Conservation (phyloP, 306 rosid species). For the barrel medic (Medicago truncatula) region MtrunA17r5.0-ANR NC_053045.1:3393001-3393500, state of each 20-base stretch:
- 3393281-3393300: constrained; percentile 81
- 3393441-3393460: neutral
- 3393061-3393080: neutral
- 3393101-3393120: neutral
- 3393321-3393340: constrained; percentile 16
- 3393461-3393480: neutral
- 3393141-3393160: constrained; percentile 80
- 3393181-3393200: constrained; percentile 76
- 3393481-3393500: constrained; percentile 94
- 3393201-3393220: constrained; percentile 75
- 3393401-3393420: neutral
- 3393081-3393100: neutral
- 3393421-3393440: neutral
- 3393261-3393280: constrained; percentile 84
- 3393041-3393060: constrained; percentile 79
- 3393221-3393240: constrained; percentile 64
- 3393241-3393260: constrained; percentile 74
- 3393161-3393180: constrained; percentile 86
- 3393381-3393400: constrained; percentile 1
- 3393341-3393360: neutral
- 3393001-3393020: constrained; percentile 79
- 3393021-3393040: constrained; percentile 92
- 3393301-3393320: neutral
- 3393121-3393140: constrained; percentile 45
- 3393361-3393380: neutral